Conservation (phyloP, 352 stramenopile genomes). For the Phytopythium sindhum region DNA sequence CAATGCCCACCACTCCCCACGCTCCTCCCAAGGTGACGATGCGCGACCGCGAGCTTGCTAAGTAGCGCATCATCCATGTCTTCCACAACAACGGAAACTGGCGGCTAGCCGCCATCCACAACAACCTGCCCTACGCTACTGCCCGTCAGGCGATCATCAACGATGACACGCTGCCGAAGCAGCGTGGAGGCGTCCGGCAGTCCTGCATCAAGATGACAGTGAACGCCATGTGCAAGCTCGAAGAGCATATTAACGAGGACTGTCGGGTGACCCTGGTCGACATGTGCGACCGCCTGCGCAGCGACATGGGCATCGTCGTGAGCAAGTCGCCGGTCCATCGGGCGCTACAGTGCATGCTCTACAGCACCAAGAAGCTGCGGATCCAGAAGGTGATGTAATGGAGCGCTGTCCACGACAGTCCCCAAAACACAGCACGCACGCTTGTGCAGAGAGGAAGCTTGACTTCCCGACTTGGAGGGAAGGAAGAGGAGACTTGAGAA, state of each 20-base stretch:
- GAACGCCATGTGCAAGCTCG: conserved; percentile 12
- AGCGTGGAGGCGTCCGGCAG: conserved; percentile 3
- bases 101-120: neutral
- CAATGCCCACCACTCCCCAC: too few relatives aligned
- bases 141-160: neutral
- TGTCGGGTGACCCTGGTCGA: conserved; percentile 5
- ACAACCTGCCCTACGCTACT: conserved; percentile 5
- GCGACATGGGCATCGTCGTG: conserved; percentile 10
- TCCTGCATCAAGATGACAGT: conserved; percentile 14
- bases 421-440: too few relatives aligned
- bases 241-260: conserved; percentile 16
- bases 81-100: conserved; percentile 4
- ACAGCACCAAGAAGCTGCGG: conserved; percentile 12
- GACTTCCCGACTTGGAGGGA: too few relatives aligned
- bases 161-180: neutral
- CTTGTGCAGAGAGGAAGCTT: too few relatives aligned
- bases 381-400: conserved; percentile 28
- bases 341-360: conserved; percentile 17
- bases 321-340: conserved; percentile 13
- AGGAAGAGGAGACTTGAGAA: too few relatives aligned
- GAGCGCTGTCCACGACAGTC: too few relatives aligned
- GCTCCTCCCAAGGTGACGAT: too few relatives aligned
- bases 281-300: conserved; percentile 5
- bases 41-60: too few relatives aligned
- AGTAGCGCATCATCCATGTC: conserved; percentile 3